Base-by-base conservation (phyloP, 352 stramenopile species). In the Globisporangium orthogonon region DNA sequence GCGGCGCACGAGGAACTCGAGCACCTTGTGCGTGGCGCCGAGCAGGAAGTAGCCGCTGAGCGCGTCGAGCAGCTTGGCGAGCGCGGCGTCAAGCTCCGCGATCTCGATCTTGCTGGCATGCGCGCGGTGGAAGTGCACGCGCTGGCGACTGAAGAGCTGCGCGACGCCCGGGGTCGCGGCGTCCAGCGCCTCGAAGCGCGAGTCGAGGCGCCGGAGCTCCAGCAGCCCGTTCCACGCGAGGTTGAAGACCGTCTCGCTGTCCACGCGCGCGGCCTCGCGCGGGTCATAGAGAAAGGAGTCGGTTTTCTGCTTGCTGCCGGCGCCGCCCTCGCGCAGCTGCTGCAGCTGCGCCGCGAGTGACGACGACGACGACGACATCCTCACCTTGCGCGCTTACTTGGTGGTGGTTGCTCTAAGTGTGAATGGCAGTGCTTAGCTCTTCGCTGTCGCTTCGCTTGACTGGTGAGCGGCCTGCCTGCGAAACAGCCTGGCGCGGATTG, bases 1-100 rank as follows among this genome's bases (percentile, higher is more conserved):
- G n/a, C 81, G 79, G 13, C 87, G 83, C 54, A 96, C 80, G 58
- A 96, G 73, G 56, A 93, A 96, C 67, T 96, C 87, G 62, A 96
- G 70, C 51, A 95, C 83, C 62, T 96, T 94, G 65, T 96, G 87
- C 4, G 83, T 65, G 5, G 86, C 78, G 11, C 70, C 64, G 13
- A 94, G 66, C 39, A 96, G 54, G 58, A 94, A 94, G 57, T 91
- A 94, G 5, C 69, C 69, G 53, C 83, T 96, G 33, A 96, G 70
- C n/a, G 82, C 79, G 54, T 93, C 82, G 18, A 96, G 67, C 23
- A 96, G 70, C 55, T 75, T 77, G 18, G 63, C 57, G 30, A 96
- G 69, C 50, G 85, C 79, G 4, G 53, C 56, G 60, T 92, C 78
- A 18, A 96, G 75, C 57, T 81, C 79, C 7, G 35, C 33, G n/a